Conservation (phyloP, 1,284 basidiomycete genomes). For the Ustilago trichophora region DNA sequence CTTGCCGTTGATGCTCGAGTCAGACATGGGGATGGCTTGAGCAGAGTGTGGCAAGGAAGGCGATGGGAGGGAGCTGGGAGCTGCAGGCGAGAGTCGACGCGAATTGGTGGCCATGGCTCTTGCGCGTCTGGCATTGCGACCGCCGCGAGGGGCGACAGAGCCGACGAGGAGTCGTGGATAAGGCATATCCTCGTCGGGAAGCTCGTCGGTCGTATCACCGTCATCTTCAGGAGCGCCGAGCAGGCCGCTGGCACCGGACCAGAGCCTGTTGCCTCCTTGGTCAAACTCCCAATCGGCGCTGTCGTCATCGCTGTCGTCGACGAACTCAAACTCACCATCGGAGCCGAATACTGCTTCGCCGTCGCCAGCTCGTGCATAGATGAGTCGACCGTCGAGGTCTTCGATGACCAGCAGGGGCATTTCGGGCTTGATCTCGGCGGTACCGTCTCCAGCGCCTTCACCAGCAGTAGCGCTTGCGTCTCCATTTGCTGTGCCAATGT, state of each 20-base stretch:
- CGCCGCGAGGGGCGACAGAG: slow-evolving; percentile 62
- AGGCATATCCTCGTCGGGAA: slow-evolving; percentile 65
- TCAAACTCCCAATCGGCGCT: slow-evolving; percentile 50
- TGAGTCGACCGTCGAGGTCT: slow-evolving; percentile 64
- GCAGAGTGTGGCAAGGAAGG: slow-evolving; percentile 24
- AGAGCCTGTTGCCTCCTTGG: slow-evolving; percentile 38
- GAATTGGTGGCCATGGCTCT: slow-evolving; percentile 62
- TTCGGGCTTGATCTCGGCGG: slow-evolving; percentile 34
- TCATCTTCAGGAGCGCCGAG: slow-evolving; percentile 50
- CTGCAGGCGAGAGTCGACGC: slow-evolving; percentile 53
- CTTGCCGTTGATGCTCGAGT: slow-evolving; percentile 24
- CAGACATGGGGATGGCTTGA: slow-evolving; percentile 4
- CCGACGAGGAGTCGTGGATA: slow-evolving; percentile 64
- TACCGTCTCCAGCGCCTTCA: slow-evolving; percentile 13
- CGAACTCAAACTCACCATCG: slow-evolving; percentile 66
- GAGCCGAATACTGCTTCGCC: slow-evolving; percentile 66
- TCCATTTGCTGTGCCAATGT: slow-evolving; percentile 38
- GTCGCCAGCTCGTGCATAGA: slow-evolving; percentile 64
- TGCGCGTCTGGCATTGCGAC: slow-evolving; percentile 59
- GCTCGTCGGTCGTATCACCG: slow-evolving; percentile 66
- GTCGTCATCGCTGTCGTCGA: slow-evolving; percentile 62
- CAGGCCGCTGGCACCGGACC: slow-evolving; percentile 9
- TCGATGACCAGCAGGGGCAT: slow-evolving; percentile 65
- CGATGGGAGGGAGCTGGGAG: slow-evolving; percentile 34
- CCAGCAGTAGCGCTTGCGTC: slow-evolving; percentile 11